Conservation (phyloP, 805 yeast genomes). For the Hanseniaspora valbyensis region DNA sequence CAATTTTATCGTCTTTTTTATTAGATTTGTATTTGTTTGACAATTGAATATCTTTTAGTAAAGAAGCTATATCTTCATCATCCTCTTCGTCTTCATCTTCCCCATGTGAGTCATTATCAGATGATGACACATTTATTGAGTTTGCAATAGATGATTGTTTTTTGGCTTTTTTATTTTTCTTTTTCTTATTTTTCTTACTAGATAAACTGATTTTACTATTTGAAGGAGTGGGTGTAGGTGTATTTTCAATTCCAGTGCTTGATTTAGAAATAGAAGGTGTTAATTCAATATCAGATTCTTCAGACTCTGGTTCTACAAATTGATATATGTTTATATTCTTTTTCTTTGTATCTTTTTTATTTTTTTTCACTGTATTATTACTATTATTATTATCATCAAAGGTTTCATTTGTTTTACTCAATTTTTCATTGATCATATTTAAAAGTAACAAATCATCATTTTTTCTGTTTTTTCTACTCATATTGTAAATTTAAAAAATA, state of each 20-base stretch:
- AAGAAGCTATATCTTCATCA: constrained; percentile 15
- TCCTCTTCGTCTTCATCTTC: constrained; percentile 20
- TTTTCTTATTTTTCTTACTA: constrained; percentile 13
- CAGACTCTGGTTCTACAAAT: constrained; percentile 2
- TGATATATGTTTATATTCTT: constrained; percentile 1
- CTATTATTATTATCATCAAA: not conserved
- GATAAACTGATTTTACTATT: not conserved
- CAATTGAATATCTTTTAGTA: constrained; percentile 12
- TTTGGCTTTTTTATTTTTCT: constrained; percentile 17
- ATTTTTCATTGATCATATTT: constrained; percentile 13
- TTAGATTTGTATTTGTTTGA: constrained; percentile 12
- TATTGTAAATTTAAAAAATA: constrained; percentile 21
- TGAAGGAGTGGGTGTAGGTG: no score
- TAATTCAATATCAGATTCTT: not conserved
- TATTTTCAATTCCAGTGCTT: not conserved
- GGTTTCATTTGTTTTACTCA: not conserved
- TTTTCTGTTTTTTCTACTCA: constrained; percentile 29
- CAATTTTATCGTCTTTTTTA: constrained; percentile 29
- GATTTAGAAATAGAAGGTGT: not conserved
- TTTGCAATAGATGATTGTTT: constrained; percentile 18
- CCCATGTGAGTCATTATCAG: no score
- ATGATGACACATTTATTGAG: no score
- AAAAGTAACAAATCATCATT: constrained; percentile 19
- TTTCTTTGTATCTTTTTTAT: not conserved
- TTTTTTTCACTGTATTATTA: not conserved